Evolutionary conservation across 345 rosid species (phyloP), one percentile per base, ranked within the genome.

Genomic region (Viola odorata): DNA sequence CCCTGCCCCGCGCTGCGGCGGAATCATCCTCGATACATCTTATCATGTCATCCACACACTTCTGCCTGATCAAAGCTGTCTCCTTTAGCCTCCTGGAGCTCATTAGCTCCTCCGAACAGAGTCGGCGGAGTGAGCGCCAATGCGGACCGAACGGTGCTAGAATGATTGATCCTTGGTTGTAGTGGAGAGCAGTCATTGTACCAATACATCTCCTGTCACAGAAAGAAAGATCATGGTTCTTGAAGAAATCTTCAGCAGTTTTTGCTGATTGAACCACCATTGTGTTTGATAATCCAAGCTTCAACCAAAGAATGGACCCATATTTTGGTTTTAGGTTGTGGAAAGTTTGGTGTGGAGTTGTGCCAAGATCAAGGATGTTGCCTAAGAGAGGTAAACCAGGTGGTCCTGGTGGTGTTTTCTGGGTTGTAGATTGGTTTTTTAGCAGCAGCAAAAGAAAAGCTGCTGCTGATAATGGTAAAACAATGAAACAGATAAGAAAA

Each of bases 231-330:
- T 71, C 66, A 15, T 65, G 62, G 3, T 54, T 55, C 66, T 60
- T 68, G 64, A 73, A 73, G 15, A 73, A 9, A 17, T 69, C 70
- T 0, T 60, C 58, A 4, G 78, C 70, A 4, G 67, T 55, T 37
- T 57, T 12, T 14, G 78, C 70, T 3, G 74, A 57, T 41, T 55
- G 70, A n/a, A 69, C 45, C 50, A 57, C 78, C 60, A 74, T 14
- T 14, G 78, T 66, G 58, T 66, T 70, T 12, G n/a, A 6, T 10
- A 41, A 66, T 6, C 70, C 70, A 12, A 57, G 63, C 39, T 41
- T 54, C 13, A 75, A 64, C 69, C 78, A 85, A 36, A 69, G 37
- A 0, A 69, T 39, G 41, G 73, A 67, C 0, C 75, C 75, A 38
- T 71, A 55, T 32, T 59, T 60, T 5, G 6, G 13, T 14, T 48